Evolutionary conservation across 2,329 filamentous ascomycete species (phyloP), one percentile per base, ranked within the genome.

Genomic region (Scortechinia acanthostroma): DNA sequence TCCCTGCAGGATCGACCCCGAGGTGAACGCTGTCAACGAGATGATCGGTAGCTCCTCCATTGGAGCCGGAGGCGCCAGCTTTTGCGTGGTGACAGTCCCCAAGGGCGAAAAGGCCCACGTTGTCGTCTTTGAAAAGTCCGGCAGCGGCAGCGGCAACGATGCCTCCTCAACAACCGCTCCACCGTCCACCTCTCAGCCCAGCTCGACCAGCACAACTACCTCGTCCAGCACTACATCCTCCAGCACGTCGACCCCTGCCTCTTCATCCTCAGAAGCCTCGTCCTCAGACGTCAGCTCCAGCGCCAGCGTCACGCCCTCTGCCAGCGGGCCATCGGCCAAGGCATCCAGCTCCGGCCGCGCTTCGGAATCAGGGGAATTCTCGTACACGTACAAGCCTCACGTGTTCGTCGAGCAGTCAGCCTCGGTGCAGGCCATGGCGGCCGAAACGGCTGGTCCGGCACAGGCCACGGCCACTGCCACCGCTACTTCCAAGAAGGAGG

Each of bases 11-110:
- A 88, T 89, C 52, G 75, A 87, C 53, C 80, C 83, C 4, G 65
- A 70, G 20, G 65, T 69, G 46, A 67, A 75, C 43, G 66, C 58
- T 6, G 69, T 80, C 45, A 80, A 78, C 44, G 70, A 73, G 35
- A 77, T 90, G 46, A 69, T 62, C 5, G 84, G 82, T 54, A 61
- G 71, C 17, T 57, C 63, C 22, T 67, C 76, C 30, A 63, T 64
- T 15, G 86, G 86, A 43, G 86, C 85, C 15, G 85, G 85, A 22
- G 80, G 76, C 52, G 76, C 80, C 16, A 67, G 70, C 35, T 91
- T 88, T 63, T 91, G 87, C 54, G 86, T 90, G 42, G 86, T 87
- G 13, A 91, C 86, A 14, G 80, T 89, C 15, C 70, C 80, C 37
- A 75, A 76, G 53, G 86, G 86, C 21, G 62, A 64, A 42, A 78